Base-by-base conservation (phyloP, 768 basidiomycete species). In the Tylopilus subfusipes region DNA sequence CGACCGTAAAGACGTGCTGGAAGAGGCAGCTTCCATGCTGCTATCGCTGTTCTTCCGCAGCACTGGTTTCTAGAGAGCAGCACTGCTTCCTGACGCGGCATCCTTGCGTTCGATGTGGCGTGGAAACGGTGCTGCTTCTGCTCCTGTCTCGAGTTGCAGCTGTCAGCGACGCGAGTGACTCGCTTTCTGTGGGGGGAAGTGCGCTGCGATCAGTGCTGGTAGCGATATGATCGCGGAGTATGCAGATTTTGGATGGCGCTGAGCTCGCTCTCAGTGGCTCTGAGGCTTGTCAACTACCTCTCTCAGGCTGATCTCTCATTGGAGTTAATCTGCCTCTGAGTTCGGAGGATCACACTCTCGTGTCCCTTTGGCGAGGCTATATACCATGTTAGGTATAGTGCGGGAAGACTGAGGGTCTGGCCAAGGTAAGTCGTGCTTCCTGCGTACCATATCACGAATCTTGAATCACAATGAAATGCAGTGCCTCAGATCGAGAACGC, bases 351-450 rank as follows among this genome's bases (percentile, higher is more conserved):
- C 49, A 21, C 49, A 24, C 40, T 29, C 36, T 58, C 52, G 46
- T 58, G 21, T 34, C 85, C 82, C 86, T 8, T 87, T 91, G 61
- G 63, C 81, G 13, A 14, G 87, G 89, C 38, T 90, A 91, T 45
- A 74, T 87, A 11, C 79, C 77, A 24, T 91, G 91, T 70, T 71
- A 90, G 50, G 73, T 76, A 27, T 91, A 84, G 87, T 93, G 94
- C 74, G 93, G 93, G 71, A 80, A 76, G 59, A 83, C 85, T 60
- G 93, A 57, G 54, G 53, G 94, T 19, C 75, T 94, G 19, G 74
- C 82, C 68, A 88, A 95, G 80, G 91, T 88, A 16, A 52, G 60
- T 19, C 56, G 49, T 46, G 53, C 30, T 56, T 53, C 42, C 48
- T 47, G 44, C 55, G 33, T 25, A 50, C 54, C 52, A 54, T 45